Evolutionary conservation across 2,329 filamentous ascomycete genomes (phyloP).

Genomic region (Aspergillus viridinutans): DNA sequence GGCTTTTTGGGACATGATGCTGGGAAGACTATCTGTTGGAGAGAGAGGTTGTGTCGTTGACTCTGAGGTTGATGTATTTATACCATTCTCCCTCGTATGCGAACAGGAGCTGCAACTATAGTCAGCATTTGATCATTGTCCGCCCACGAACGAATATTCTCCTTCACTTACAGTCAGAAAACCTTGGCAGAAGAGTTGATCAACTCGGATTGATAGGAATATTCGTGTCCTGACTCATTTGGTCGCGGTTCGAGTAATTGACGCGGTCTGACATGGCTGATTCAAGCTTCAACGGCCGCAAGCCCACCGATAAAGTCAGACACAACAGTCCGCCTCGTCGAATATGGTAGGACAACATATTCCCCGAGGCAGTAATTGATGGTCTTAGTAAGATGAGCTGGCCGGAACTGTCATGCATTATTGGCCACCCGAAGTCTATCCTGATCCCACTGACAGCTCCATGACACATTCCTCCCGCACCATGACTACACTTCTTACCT

Average conservation of each 20-base stretch:
- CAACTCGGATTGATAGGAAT: neutral
- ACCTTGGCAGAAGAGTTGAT: neutral
- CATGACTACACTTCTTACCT: neutral
- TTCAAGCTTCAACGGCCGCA: neutral
- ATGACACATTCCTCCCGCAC: neutral
- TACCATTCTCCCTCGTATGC: neutral
- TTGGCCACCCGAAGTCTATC: neutral
- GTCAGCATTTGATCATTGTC: neutral
- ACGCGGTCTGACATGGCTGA: neutral
- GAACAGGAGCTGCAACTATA: neutral
- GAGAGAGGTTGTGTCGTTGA: neutral
- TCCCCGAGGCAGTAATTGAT: neutral
- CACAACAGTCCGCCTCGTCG: too few relatives aligned
- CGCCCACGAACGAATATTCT: neutral
- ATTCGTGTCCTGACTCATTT: neutral
- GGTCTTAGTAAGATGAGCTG: neutral
- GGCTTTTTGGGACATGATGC: slow-evolving; percentile 17
- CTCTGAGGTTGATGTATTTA: neutral
- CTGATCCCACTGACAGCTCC: neutral
- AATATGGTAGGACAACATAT: neutral
- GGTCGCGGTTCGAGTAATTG: neutral
- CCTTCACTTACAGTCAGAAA: neutral
- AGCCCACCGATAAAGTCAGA: neutral
- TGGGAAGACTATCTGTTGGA: neutral
- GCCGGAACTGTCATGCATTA: neutral